Evolutionary conservation across 2,329 filamentous ascomycete genomes (phyloP).

Genomic region (Penicillium sp.): DNA sequence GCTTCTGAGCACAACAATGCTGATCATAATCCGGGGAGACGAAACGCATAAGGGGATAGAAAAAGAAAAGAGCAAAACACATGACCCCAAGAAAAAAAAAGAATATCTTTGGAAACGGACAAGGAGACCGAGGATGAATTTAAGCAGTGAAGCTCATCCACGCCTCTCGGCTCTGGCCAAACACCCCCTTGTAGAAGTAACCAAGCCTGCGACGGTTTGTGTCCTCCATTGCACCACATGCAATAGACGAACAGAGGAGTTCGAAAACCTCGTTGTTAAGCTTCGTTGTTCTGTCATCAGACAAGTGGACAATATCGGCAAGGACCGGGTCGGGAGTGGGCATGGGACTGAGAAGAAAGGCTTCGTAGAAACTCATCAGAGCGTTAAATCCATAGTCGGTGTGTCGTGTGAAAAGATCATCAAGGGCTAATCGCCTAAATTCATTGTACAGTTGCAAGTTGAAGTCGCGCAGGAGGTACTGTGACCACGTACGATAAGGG

Average conservation of each 20-base stretch:
- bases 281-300: conserved; percentile 32
- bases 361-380: conserved; percentile 68
- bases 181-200: conserved; percentile 19
- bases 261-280: conserved; percentile 4
- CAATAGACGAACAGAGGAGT: conserved; percentile 11
- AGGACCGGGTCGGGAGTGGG: conserved; percentile 58
- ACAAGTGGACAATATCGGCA: conserved; percentile 59
- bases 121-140: conserved; percentile 10
- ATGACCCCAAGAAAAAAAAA: conserved; percentile 12
- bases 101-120: conserved; percentile 3
- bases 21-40: conserved; percentile 24
- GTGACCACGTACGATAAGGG: conserved; percentile 75
- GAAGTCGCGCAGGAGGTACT: conserved; percentile 73
- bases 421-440: conserved; percentile 68
- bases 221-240: conserved; percentile 56
- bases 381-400: conserved; percentile 62
- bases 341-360: conserved; percentile 56
- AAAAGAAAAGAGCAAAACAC: conserved; percentile 23
- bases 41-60: conserved; percentile 13
- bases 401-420: conserved; percentile 60
- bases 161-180: conserved; percentile 16
- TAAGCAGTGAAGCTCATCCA: conserved; percentile 44
- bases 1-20: conserved; percentile 26
- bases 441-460: conserved; percentile 75
- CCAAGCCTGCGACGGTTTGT: conserved; percentile 51